Base-by-base conservation (phyloP, 164 flowering plant genomes). In the Magnolia changhungtana region DNA sequence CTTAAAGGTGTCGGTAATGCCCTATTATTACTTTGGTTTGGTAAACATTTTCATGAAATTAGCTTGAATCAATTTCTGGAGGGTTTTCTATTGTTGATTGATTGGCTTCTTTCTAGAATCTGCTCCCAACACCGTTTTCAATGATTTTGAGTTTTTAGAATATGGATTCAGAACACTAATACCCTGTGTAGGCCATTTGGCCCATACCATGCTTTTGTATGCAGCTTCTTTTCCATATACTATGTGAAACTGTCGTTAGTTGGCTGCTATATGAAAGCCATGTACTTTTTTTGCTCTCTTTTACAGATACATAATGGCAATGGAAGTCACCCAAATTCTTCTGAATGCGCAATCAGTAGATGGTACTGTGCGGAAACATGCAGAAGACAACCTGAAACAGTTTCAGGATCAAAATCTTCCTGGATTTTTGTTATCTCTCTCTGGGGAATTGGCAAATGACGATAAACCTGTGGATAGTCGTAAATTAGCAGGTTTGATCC, bases 331-430 rank as follows among this genome's bases (percentile, higher is more conserved):
- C n/a, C 89, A 86, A 78, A 72, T 89, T 59, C 90, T 89, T 74
- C 70, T 89, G 61, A 87, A 84, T 80, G 92, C 92, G n/a, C 92
- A 89, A 83, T 64, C 89, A 29, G 83, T 87, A 8, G 90, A 89
- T 75, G 85, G 86, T 50, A 73, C 81, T 3, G 77, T 86, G 19
- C 83, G 90, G 10, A 89, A 87, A 72, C 89, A 89, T 67, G 90
- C 92, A 19, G 92, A 89, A 77, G 92, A 86, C 76, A 86, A 73
- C 67, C 67, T 89, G 50, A 87, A 83, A 71, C 87, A 85, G 70
- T 89, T 86, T 81, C 90, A 87, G 76, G 90, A 89, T 78, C 88
- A 87, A 77, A 85, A 89, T 79, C 88, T 89, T 61, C 87, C 88
- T 13, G 77, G 81, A 69, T 89, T 87, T 73, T 77, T 89, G 83